These are phyloP conservation scores for Sphagnum tenellum DNA, from an alignment of 225 moss, liverwort and hornwort species.

Conservation along the genomic window DNA sequence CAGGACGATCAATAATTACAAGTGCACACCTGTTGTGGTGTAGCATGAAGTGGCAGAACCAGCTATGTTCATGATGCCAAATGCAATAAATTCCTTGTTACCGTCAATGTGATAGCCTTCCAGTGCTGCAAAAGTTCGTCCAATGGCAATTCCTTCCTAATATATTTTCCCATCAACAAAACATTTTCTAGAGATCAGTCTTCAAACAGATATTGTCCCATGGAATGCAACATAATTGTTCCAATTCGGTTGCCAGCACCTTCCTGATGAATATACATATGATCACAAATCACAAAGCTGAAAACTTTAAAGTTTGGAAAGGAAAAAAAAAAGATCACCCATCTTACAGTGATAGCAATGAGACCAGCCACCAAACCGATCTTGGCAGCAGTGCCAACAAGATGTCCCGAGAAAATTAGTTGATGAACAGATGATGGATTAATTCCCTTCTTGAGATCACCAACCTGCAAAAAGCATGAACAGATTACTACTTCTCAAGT, in stretches of 20 bases:
- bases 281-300: too few relatives aligned
- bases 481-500: not conserved
- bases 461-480: constrained; percentile 10
- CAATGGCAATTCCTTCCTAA: constrained; percentile 69
- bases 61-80: constrained; percentile 56
- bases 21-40: constrained; percentile 41
- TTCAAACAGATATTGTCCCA: not conserved
- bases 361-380: constrained; percentile 61
- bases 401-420: constrained; percentile 26
- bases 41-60: constrained; percentile 52
- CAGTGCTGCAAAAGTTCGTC: constrained; percentile 50
- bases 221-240: too few relatives aligned
- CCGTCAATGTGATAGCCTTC: constrained; percentile 65
- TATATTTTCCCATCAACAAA: not conserved
- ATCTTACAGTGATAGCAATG: constrained; percentile 39
- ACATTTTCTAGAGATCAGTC: not conserved
- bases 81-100: constrained; percentile 70
- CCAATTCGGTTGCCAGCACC: too few relatives aligned
- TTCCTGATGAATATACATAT: too few relatives aligned
- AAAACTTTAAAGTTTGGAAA: too few relatives aligned
- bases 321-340: too few relatives aligned
- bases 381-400: constrained; percentile 24
- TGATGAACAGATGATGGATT: constrained; percentile 43
- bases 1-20: too few relatives aligned
- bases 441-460: constrained; percentile 35